phyloP scores from a whole-genome alignment of 495 filamentous ascomycete genomes.

The Annulohypoxylon nitens region DNA sequence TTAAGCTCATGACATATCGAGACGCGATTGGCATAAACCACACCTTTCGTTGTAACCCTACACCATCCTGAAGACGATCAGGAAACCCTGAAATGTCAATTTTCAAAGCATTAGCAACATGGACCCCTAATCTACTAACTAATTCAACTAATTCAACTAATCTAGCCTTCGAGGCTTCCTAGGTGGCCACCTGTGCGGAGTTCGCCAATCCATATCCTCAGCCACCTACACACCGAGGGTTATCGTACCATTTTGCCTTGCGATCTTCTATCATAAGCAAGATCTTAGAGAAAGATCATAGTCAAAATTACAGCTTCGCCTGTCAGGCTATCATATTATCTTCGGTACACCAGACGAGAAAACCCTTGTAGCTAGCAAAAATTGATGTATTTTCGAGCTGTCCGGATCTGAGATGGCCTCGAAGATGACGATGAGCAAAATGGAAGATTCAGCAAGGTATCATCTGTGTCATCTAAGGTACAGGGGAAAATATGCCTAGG shows the following conservation, averaged over 20 bases:
- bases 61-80: constrained; percentile 27
- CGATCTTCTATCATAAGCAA: constrained; percentile 40
- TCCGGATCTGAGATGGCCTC: constrained; percentile 1
- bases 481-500: background rate
- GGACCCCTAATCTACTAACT: constrained; percentile 30
- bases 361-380: background rate
- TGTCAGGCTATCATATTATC: constrained; percentile 16
- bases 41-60: constrained; percentile 37
- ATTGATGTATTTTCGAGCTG: background rate
- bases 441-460: constrained; percentile 13
- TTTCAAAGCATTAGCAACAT: constrained; percentile 30
- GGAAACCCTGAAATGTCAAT: constrained; percentile 25
- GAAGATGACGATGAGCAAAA: constrained; percentile 3
- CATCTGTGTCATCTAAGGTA: background rate
- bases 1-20: constrained; percentile 34
- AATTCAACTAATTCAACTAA: background rate
- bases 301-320: constrained; percentile 32
- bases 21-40: constrained; percentile 32
- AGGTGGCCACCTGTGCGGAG: too few relatives aligned
- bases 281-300: constrained; percentile 36
- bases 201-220: constrained; percentile 26
- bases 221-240: constrained; percentile 26
- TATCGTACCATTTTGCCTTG: constrained; percentile 37
- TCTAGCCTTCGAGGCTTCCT: too few relatives aligned
- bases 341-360: constrained; percentile 33